Evolutionary conservation across 441 rosid genomes (phyloP), one percentile per base, ranked within the genome.

Genomic region (Melastoma candidum): DNA sequence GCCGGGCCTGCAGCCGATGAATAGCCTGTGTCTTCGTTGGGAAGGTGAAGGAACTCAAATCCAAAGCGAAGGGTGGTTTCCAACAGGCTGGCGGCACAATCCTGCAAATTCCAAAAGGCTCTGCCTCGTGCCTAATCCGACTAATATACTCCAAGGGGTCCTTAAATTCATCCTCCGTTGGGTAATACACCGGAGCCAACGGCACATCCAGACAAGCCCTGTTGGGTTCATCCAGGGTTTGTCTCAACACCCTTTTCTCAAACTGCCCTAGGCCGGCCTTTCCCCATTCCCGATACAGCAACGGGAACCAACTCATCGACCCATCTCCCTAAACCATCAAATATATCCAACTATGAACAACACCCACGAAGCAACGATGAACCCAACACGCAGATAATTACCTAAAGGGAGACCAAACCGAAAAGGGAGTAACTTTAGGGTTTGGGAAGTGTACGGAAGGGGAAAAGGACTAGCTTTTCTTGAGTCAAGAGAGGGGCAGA

Each of bases 11-110:
- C 76, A 92, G 74, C 77, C 80, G 95, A 56, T 92, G 98, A 77
- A 92, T 92, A 39, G 93, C 98, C 69, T 92, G 98, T 4, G 98
- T 82, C 64, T 92, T 92, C 1, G 96, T 92, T 0, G 95, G 96
- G 51, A 92, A 87, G 51, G 69, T 76, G 65, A 92, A 85, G 41
- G 77, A 70, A 53, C 76, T 77, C 71, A 73, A 51, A 66, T 82
- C 71, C 78, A 92, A 71, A 0, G 85, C 90, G 53, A 85, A 87
- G 10, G 98, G 95, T 0, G 98, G 94, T 26, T 66, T 70, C 96
- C 98, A 87, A 51, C 46, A 26, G 57, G 68, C 65, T 0, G 98
- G 98, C 0, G 98, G 98, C 48, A 92, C 94, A 69, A 92, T 92
- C 74, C 75, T 87, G 67, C 98, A 92, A 63, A 92, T 84, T 58